Percentiles rank a stretch among this genome's conserved stretches.
phyloP scores from a whole-genome alignment of 2,329 filamentous ascomycete genomes.

The Neoarthrinium moseri region DNA sequence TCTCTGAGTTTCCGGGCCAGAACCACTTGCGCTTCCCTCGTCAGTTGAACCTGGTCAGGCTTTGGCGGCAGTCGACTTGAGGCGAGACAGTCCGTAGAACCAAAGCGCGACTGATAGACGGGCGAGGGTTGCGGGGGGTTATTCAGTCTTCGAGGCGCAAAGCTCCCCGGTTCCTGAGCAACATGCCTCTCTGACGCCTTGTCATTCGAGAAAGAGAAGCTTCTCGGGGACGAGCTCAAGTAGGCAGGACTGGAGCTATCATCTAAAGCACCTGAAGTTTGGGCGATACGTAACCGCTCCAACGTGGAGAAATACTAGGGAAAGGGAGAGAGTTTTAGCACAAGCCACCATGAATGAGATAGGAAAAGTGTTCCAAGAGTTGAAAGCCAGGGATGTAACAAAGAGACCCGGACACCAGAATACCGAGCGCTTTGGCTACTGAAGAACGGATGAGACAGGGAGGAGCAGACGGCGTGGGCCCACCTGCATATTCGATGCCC shows the following conservation, averaged over 20 bases:
- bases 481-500: constrained; percentile 18
- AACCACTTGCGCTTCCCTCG: constrained; percentile 61
- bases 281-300: constrained; percentile 57
- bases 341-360: constrained; percentile 3
- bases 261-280: constrained; percentile 34
- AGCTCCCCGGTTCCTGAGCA: background rate
- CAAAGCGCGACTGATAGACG: constrained; percentile 20
- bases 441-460: constrained; percentile 5
- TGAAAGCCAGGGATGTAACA: background rate
- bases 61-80: constrained; percentile 67
- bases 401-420: background rate
- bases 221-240: constrained; percentile 4
- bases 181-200: background rate
- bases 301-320: constrained; percentile 58
- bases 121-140: constrained; percentile 12
- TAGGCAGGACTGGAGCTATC: constrained; percentile 4
- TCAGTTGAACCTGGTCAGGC: constrained; percentile 64
- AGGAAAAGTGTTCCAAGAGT: constrained; percentile 10
- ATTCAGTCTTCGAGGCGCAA: background rate
- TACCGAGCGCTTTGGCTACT: background rate
- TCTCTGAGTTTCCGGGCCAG: constrained; percentile 50
- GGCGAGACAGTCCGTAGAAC: constrained; percentile 58
- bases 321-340: constrained; percentile 16
- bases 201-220: constrained; percentile 3
- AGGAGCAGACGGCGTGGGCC: constrained; percentile 4